A percentile compares a stretch with the other conserved stretches of the same genome.
phyloP scores from a whole-genome alignment of 495 filamentous ascomycete species.

The Podospora sp. region DNA sequence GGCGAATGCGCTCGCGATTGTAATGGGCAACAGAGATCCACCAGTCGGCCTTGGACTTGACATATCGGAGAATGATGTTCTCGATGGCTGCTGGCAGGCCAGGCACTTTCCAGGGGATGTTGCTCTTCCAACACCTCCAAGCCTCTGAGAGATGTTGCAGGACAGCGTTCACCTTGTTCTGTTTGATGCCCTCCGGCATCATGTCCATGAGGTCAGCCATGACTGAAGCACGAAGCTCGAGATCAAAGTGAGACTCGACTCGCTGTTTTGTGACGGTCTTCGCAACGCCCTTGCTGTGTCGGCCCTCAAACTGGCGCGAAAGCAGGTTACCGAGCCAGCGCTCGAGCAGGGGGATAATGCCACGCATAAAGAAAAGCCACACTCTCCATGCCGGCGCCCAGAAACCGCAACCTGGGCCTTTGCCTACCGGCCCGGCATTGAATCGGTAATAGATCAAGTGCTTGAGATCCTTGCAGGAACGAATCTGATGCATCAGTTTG shows the following conservation, averaged over 20 bases:
- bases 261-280: conserved; percentile 99
- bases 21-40: conserved; percentile 99
- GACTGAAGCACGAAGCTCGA: conserved; percentile 95
- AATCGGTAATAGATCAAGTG: conserved; percentile 99
- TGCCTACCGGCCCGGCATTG: conserved; percentile 96
- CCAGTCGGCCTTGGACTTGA: conserved; percentile 99
- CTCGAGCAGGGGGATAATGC: conserved; percentile 95
- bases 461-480: conserved; percentile 98
- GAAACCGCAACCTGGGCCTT: conserved; percentile 97
- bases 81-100: conserved; percentile 95
- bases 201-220: conserved; percentile 99
- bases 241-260: conserved; percentile 98
- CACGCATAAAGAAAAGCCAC: conserved; percentile 99
- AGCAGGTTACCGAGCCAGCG: conserved; percentile 97
- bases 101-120: conserved; percentile 99
- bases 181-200: conserved; percentile 99
- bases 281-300: conserved; percentile 98
- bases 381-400: conserved; percentile 99
- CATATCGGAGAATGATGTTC: conserved; percentile 96
- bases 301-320: conserved; percentile 96
- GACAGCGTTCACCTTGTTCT: conserved; percentile 98
- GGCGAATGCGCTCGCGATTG: conserved; percentile 93
- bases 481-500: conserved; percentile 99
- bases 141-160: conserved; percentile 96
- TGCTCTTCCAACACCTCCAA: conserved; percentile 99